Percentiles rank a stretch among this genome's conserved stretches.
Evolutionary conservation across 2,329 filamentous ascomycete species (phyloP).

Genomic region (Epichloe baconii): DNA sequence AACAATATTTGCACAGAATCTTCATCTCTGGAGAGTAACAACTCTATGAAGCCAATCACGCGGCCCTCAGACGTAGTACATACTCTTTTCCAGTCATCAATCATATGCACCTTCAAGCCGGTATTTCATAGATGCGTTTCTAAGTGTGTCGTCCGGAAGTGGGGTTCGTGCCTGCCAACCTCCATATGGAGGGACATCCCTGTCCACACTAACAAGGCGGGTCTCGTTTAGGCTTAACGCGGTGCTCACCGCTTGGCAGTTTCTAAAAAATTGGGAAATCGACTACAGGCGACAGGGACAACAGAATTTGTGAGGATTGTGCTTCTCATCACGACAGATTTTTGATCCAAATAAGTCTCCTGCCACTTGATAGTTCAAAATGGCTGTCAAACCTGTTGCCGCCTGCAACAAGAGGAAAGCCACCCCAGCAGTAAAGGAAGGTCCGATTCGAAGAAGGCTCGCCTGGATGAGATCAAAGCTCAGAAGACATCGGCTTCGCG

Average conservation of each 20-base stretch:
- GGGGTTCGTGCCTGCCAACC: too few species aligned
- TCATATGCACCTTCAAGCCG: too few species aligned
- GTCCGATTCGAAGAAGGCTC: slow-evolving; percentile 37
- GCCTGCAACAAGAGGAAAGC: slow-evolving; percentile 46
- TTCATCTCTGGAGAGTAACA: too few species aligned
- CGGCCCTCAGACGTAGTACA: too few species aligned
- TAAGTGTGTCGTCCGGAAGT: too few species aligned
- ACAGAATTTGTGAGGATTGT: background rate
- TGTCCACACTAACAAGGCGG: background rate
- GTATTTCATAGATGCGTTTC: too few species aligned
- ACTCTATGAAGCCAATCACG: too few species aligned
- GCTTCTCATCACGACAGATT: background rate
- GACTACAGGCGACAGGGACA: background rate
- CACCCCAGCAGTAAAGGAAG: slow-evolving; percentile 29
- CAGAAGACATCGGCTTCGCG: slow-evolving; percentile 16
- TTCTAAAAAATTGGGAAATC: slow-evolving; percentile 11
- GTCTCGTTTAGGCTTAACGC: slow-evolving; percentile 12
- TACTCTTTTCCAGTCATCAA: too few species aligned
- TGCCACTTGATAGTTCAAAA: slow-evolving; percentile 14
- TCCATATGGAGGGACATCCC: too few species aligned
- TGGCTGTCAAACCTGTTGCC: slow-evolving; percentile 35
- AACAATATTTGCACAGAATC: too few species aligned
- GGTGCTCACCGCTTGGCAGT: slow-evolving; percentile 23
- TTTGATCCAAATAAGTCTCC: background rate
- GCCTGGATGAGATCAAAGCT: slow-evolving; percentile 23